Base-by-base conservation (phyloP, 2,329 filamentous ascomycete genomes). In the Ophiobolus disseminans region DNA sequence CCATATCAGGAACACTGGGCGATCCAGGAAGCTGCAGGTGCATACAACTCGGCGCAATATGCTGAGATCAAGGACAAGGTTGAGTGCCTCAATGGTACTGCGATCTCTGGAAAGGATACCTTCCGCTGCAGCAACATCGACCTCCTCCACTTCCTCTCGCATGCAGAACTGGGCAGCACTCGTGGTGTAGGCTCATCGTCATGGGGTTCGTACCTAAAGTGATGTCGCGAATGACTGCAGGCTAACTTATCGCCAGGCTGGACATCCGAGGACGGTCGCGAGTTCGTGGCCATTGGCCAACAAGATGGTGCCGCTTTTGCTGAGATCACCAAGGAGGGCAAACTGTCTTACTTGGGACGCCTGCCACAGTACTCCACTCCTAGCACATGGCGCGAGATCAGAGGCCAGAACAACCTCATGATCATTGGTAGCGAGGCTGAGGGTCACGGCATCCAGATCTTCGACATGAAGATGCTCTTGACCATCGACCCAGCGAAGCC, bases 381-480 rank as follows among this genome's bases (percentile, higher is more conserved):
- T 30, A 75, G 75, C 35, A 75, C 77, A 21, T 83, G 81, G 80
- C 75, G 80, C 38, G 80, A 84, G 66, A 83, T 83, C 50, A 70
- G 76, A 14, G 71, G 64, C 3, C 74, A 75, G 53, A 75, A 75
- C 38, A 69, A 77, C 54, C 72, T 74, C 50, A 70, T 76, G 64
- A 69, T 77, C 50, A 76, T 78, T 40, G 76, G 76, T 7, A 66
- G 62, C 21, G 71, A 73, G 45, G 70, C 70, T 32, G 46, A 40
- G 45, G 60, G 75, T 57, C 83, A 86, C 66, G 80, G 81, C 25
- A 78, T 86, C 37, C 84, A 86, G 68, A 78, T 86, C 68, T 86
- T 86, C 60, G 84, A 86, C 68, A 78, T 85, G 80, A 78, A 75
- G 59, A 85, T 72, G 59, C 59, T 73, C 11, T 58, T 73, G 16